Evolutionary conservation across 1,284 basidiomycete species (phyloP).

Genomic region (Cryptococcus neoformans): DNA sequence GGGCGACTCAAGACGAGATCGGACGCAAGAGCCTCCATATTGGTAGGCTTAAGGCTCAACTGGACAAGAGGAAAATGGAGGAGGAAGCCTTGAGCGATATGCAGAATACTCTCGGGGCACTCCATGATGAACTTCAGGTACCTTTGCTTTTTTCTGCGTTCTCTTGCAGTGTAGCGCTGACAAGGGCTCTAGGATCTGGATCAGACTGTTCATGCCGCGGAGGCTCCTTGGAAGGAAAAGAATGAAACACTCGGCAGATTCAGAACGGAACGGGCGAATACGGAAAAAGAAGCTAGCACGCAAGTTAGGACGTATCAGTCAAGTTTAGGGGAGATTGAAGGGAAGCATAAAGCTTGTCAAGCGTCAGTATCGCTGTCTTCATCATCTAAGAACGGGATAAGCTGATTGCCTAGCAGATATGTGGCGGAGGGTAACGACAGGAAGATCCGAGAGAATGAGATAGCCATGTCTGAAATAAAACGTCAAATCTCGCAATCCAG

Average conservation of each 20-base stretch:
- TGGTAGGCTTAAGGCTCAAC: slow-evolving; percentile 59
- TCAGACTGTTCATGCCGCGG: slow-evolving; percentile 28
- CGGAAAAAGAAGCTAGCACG: slow-evolving; percentile 32
- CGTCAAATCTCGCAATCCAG: slow-evolving; percentile 52
- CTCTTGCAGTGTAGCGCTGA: neutral
- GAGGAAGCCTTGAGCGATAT: slow-evolving; percentile 62
- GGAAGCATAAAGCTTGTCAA: slow-evolving; percentile 38
- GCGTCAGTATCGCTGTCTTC: slow-evolving; percentile 15
- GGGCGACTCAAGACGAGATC: slow-evolving; percentile 52
- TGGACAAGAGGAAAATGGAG: slow-evolving; percentile 61
- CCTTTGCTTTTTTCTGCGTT: neutral
- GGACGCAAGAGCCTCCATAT: slow-evolving; percentile 63
- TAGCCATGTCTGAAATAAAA: slow-evolving; percentile 55
- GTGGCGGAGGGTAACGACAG: slow-evolving; percentile 65
- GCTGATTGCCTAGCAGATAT: slow-evolving; percentile 56
- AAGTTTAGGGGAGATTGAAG: slow-evolving; percentile 36
- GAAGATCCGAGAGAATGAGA: slow-evolving; percentile 61
- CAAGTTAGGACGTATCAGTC: slow-evolving; percentile 33
- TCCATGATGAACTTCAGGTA: slow-evolving; percentile 42
- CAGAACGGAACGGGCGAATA: slow-evolving; percentile 29
- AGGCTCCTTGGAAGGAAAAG: slow-evolving; percentile 45
- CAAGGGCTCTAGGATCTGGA: slow-evolving; percentile 34
- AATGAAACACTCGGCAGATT: slow-evolving; percentile 33
- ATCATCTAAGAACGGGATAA: neutral
- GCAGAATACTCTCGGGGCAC: slow-evolving; percentile 57